Conservation (phyloP, 2,329 filamentous ascomycete species). For the Aspergillus sergii region DNA sequence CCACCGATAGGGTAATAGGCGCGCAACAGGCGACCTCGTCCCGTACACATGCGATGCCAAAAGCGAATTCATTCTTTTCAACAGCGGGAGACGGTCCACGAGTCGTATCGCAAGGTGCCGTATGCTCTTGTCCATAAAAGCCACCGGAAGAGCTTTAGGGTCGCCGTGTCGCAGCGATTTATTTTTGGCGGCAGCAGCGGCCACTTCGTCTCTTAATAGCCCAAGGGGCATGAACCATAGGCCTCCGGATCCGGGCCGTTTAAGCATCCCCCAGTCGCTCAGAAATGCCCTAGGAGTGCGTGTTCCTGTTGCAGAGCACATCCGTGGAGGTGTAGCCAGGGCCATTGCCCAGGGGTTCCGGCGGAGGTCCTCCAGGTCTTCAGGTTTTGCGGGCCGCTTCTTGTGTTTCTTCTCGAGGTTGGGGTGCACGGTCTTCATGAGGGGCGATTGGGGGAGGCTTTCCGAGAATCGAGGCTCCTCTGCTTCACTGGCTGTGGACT, state of each 20-base stretch:
- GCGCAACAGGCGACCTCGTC: conserved; percentile 20
- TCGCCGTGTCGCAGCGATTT: not conserved
- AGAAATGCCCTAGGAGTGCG: conserved; percentile 39
- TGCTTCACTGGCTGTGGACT: not conserved
- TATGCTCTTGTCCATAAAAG: conserved; percentile 3
- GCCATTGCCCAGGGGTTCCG: conserved; percentile 46
- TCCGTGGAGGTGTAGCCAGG: conserved; percentile 39
- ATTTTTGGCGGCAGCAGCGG: not conserved
- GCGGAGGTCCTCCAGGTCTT: conserved; percentile 32
- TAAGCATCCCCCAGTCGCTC: conserved; percentile 39
- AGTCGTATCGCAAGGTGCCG: conserved; percentile 30
- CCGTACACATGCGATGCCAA: conserved; percentile 10
- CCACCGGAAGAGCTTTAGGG: not conserved
- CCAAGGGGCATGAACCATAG: conserved; percentile 39
- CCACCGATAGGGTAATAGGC: conserved; percentile 39
- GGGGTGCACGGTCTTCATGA: conserved; percentile 28
- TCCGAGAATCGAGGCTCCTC: conserved; percentile 28
- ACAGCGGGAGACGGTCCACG: conserved; percentile 28
- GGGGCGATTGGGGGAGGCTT: conserved; percentile 40
- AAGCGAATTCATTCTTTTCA: conserved; percentile 23
- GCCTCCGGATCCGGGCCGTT: conserved; percentile 25
- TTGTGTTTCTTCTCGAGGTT: conserved; percentile 27
- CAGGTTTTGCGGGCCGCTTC: conserved; percentile 23
- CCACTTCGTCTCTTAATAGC: conserved; percentile 34
- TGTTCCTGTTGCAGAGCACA: conserved; percentile 35